Percentiles rank a stretch among this genome's conserved stretches.
Conservation (phyloP, 352 stramenopile species). For the Phytophthora pinifolia region DNA sequence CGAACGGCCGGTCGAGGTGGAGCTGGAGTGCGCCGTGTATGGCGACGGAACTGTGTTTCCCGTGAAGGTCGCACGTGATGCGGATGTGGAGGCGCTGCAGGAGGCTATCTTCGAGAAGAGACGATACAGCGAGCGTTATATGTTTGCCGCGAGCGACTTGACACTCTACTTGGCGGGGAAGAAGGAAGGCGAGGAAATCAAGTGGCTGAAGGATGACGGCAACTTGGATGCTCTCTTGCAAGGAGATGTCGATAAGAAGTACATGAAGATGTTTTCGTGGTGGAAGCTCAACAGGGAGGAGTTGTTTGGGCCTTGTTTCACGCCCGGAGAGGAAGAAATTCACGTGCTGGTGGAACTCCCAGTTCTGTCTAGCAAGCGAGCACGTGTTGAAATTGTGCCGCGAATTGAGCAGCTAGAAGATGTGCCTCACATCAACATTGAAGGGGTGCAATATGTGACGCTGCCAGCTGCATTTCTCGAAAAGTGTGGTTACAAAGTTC, state of each 20-base stretch:
- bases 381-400: too few relatives aligned
- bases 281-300: conserved; percentile 23
- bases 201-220: conserved; percentile 24
- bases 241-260: conserved; percentile 14
- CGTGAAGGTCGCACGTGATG: conserved; percentile 22
- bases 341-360: conserved; percentile 12
- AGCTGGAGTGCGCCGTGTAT: conserved; percentile 23
- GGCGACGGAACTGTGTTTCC: conserved; percentile 26
- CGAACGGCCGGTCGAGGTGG: too few relatives aligned
- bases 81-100: conserved; percentile 26
- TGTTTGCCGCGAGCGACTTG: too few relatives aligned
- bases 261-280: conserved; percentile 13
- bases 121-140: too few relatives aligned
- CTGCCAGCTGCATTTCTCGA: too few relatives aligned
- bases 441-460: too few relatives aligned
- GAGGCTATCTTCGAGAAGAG: too few relatives aligned
- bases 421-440: too few relatives aligned
- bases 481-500: too few relatives aligned
- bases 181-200: background rate
- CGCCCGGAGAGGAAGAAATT: conserved; percentile 21
- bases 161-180: conserved; percentile 29
- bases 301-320: background rate
- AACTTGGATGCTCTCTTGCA: conserved; percentile 8
- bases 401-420: too few relatives aligned
- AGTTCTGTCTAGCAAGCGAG: too few relatives aligned